A percentile compares a stretch with the other conserved stretches of the same genome.
Conservation (phyloP, 768 basidiomycete species). For the Russula olivacea region DNA sequence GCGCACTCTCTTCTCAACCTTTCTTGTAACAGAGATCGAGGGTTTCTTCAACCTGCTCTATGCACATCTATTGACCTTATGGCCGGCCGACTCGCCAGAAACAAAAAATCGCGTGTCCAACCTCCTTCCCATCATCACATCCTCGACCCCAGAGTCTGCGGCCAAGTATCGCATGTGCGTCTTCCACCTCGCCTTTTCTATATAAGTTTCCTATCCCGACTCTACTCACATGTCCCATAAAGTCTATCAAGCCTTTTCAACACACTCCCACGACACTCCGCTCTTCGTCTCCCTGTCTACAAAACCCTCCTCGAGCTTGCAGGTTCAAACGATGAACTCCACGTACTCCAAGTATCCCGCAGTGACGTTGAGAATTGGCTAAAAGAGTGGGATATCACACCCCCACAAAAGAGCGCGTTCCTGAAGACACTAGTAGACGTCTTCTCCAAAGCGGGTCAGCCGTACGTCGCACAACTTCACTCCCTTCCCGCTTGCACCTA, state of each 20-base stretch:
- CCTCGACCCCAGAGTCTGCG: slow-evolving; percentile 47
- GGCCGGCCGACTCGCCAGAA: slow-evolving; percentile 49
- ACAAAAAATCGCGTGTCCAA: slow-evolving; percentile 44
- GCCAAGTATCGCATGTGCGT: slow-evolving; percentile 75
- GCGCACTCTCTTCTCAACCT: neutral
- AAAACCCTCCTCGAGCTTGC: slow-evolving; percentile 56
- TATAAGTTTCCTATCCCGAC: neutral
- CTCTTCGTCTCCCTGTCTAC: slow-evolving; percentile 59
- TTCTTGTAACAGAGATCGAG: slow-evolving; percentile 60
- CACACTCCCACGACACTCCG: slow-evolving; percentile 57
- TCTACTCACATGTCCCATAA: neutral
- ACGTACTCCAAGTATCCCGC: slow-evolving; percentile 52
- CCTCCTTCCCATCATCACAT: slow-evolving; percentile 51
- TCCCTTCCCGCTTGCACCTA: neutral
- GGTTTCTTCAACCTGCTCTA: slow-evolving; percentile 84
- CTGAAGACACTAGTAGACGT: slow-evolving; percentile 57
- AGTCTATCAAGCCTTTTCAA: slow-evolving; percentile 85
- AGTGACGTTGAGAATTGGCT: slow-evolving; percentile 70
- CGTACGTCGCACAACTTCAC: slow-evolving; percentile 41
- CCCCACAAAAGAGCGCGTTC: slow-evolving; percentile 59
- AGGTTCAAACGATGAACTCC: slow-evolving; percentile 53
- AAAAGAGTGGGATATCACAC: slow-evolving; percentile 63
- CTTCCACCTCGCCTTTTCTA: neutral
- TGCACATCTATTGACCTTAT: slow-evolving; percentile 62
- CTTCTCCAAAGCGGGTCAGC: slow-evolving; percentile 49